Conservation (phyloP, 495 filamentous ascomycete genomes). For the Cairneyella variabilis region DNA sequence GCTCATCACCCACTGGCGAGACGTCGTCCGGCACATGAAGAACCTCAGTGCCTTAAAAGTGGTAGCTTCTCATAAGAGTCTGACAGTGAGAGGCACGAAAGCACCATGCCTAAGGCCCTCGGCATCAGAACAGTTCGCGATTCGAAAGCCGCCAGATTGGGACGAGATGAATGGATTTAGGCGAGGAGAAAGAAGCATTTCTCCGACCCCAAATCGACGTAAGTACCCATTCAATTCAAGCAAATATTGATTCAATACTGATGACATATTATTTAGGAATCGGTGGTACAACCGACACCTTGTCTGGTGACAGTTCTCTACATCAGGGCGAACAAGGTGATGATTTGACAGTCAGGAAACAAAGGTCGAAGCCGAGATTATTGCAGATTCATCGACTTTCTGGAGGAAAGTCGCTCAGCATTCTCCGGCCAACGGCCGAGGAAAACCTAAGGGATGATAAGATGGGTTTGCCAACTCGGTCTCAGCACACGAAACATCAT, state of each 20-base stretch:
- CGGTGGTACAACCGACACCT: neutral
- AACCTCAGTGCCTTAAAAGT: conserved; percentile 26
- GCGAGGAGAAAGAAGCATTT: conserved; percentile 11
- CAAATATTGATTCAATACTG: too few relatives aligned
- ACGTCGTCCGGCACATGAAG: conserved; percentile 52
- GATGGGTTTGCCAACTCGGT: neutral
- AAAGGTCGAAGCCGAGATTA: conserved; percentile 25
- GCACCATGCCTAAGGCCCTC: conserved; percentile 23
- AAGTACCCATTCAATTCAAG: too few relatives aligned
- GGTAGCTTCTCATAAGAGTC: neutral
- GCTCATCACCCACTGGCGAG: conserved; percentile 55
- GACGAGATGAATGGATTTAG: conserved; percentile 14
- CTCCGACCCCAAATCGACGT: conserved; percentile 23
- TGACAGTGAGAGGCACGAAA: conserved; percentile 5
- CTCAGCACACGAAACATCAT: neutral
- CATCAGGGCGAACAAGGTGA: neutral
- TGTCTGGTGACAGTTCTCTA: neutral
- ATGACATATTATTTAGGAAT: too few relatives aligned
- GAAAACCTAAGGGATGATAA: conserved; percentile 24
- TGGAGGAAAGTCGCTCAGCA: conserved; percentile 17
- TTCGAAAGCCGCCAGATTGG: conserved; percentile 30
- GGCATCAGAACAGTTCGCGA: conserved; percentile 27
- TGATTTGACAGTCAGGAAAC: conserved; percentile 21
- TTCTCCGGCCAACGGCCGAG: conserved; percentile 32
- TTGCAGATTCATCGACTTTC: conserved; percentile 20